Evolutionary conservation across 768 basidiomycete genomes (phyloP), one percentile per base, ranked within the genome.

Genomic region (Suillus variegatus): DNA sequence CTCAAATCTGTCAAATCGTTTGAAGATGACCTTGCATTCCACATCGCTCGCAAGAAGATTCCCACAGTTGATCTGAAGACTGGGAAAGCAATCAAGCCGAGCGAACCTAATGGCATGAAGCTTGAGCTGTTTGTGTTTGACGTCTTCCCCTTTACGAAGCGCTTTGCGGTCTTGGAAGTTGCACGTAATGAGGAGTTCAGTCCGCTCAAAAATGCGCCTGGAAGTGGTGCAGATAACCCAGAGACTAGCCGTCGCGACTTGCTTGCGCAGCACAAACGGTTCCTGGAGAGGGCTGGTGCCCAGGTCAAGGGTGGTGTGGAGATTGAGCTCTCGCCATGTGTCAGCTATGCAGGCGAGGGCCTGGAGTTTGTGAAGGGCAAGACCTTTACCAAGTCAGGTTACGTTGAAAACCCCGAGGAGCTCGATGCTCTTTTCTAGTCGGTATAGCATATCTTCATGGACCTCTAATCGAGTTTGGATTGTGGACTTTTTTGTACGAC

Each of bases 81-180:
- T 16, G 95, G 93, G 22, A 81, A 87, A 66, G 32, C 72, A 5
- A 77, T 96, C 74, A 96, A 95, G 74, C 96, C 97, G 2, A 77
- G 79, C 67, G 89, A 89, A 73, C 93, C 95, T n/a, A 99, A 99
- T 76, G 97, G 97, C 66, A 97, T 99, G 94, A 99, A 99, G 80
- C 88, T 99, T 67, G 97, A 99, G 78, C 82, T 96, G 81, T 99
- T 99, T 79, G 92, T 99, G 40, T 99, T 99, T 73, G 97, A 99
- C 78, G 97, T 99, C 54, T 98, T 99, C 83, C 96, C 96, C 0
- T 94, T 87, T 79, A 94, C 95, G 35, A 77, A 88, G 73, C 82
- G 78, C 60, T 94, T 96, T 69, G 87, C 91, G 36, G 94, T 98
- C 47, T 79, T 99, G 74, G 95, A 98, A 76, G 94, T 97, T 52